A percentile compares a stretch with the other conserved stretches of the same genome.
These are phyloP conservation scores for Echites panduratus DNA, from an alignment of 257 asterid species.

Conservation along the genomic window DNA sequence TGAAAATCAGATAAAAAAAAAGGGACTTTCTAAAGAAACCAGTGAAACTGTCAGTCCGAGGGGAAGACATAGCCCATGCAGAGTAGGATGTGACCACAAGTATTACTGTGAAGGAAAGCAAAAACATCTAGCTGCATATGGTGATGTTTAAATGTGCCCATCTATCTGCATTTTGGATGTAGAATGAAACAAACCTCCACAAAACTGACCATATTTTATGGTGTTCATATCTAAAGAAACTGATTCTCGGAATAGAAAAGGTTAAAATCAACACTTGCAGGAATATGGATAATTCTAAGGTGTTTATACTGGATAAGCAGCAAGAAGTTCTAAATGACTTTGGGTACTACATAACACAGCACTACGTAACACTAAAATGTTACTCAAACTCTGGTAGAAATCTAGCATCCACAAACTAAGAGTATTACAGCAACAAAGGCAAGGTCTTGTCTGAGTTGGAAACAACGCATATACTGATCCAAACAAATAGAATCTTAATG, in stretches of 20 bases:
- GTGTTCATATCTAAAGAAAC: not conserved
- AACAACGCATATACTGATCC: not conserved
- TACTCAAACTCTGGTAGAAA: not conserved
- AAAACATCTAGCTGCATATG: not conserved
- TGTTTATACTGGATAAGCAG: too few relatives aligned
- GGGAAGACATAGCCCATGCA: not conserved
- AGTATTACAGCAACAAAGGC: not conserved
- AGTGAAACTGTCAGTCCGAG: too few relatives aligned
- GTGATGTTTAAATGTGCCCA: not conserved
- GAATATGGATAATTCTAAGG: too few relatives aligned
- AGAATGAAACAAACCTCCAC: not conserved
- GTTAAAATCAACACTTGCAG: not conserved
- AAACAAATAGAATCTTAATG: not conserved
- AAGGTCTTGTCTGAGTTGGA: not conserved
- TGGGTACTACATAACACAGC: too few relatives aligned
- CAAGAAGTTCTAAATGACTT: too few relatives aligned
- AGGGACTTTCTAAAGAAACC: too few relatives aligned
- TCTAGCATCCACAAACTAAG: not conserved
- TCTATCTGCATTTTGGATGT: not conserved
- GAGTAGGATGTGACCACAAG: not conserved
- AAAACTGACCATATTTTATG: not conserved
- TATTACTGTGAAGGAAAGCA: not conserved
- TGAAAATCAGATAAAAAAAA: too few relatives aligned
- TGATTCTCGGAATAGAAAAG: not conserved
- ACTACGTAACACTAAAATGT: too few relatives aligned